Evolutionary conservation across 208 protist genomes (phyloP).

Genomic region (Phytomonas francai): DNA sequence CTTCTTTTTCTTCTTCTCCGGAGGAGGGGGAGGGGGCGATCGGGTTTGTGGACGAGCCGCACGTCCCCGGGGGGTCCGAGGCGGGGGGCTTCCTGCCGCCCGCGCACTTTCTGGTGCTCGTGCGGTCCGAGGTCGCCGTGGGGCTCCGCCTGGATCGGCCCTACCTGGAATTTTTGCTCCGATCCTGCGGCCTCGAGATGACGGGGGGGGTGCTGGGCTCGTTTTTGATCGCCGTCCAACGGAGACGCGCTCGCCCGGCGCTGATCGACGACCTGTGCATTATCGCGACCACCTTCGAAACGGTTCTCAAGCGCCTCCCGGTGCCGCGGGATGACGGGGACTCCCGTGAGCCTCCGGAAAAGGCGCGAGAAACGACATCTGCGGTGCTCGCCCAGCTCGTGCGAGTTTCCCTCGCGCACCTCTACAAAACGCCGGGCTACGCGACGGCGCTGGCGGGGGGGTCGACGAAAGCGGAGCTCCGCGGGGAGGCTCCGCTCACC

Average conservation of each 20-base stretch:
- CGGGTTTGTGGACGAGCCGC: neutral
- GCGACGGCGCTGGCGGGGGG: neutral
- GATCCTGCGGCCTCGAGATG: conserved; percentile 32
- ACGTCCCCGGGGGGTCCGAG: neutral
- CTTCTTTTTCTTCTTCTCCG: neutral
- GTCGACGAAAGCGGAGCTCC: neutral
- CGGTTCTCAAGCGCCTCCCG: conserved; percentile 16
- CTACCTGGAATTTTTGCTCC: conserved; percentile 31
- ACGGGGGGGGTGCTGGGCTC: conserved; percentile 30
- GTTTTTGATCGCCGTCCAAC: conserved; percentile 25
- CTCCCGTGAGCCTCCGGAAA: neutral
- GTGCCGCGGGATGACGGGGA: neutral
- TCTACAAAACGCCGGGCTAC: neutral
- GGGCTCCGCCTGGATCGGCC: conserved; percentile 18
- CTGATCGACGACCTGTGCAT: conserved; percentile 19
- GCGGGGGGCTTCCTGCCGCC: conserved; percentile 12
- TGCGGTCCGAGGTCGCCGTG: conserved; percentile 29
- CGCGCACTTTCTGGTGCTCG: conserved; percentile 51
- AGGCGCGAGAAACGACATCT: neutral
- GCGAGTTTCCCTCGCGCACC: neutral
- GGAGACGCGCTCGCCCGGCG: neutral
- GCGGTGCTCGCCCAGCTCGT: neutral
- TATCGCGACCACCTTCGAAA: conserved; percentile 8
- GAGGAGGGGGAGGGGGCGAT: too few relatives aligned
- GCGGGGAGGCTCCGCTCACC: neutral